These are phyloP conservation scores for Lactifluus pinguis DNA, from an alignment of 768 basidiomycete genomes.

Conservation along the genomic window DNA sequence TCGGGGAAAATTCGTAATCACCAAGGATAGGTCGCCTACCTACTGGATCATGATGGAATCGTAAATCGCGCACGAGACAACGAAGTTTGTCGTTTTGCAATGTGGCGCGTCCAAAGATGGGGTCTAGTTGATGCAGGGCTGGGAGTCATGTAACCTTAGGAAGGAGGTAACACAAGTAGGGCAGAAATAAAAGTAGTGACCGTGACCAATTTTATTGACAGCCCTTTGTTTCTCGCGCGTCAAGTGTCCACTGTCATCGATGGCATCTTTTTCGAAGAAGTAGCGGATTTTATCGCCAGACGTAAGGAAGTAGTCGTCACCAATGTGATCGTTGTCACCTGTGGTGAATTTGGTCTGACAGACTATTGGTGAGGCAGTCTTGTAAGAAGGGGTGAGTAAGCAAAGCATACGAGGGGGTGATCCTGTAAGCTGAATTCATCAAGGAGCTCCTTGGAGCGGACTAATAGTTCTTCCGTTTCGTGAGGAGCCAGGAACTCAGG, in stretches of 20 bases:
- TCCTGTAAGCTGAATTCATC: constrained; percentile 66
- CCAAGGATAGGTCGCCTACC: constrained; percentile 35
- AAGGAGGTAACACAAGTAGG: not conserved
- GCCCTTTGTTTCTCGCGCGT: constrained; percentile 61
- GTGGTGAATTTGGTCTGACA: constrained; percentile 85
- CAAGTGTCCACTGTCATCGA: constrained; percentile 61
- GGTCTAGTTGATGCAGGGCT: constrained; percentile 84
- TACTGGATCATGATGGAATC: constrained; percentile 78
- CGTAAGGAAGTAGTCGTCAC: constrained; percentile 87
- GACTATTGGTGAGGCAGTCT: not conserved
- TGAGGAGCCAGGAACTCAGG: constrained; percentile 57
- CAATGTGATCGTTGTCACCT: constrained; percentile 64
- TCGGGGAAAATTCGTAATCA: constrained; percentile 11
- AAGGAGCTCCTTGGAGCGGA: constrained; percentile 65
- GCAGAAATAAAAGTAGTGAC: constrained; percentile 29
- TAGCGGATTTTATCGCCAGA: constrained; percentile 94
- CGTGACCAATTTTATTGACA: constrained; percentile 94
- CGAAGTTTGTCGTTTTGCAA: constrained; percentile 69
- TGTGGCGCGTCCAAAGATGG: constrained; percentile 68
- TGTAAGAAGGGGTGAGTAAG: not conserved
- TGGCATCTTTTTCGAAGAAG: constrained; percentile 87
- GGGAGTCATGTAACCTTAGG: not conserved
- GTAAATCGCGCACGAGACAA: constrained; percentile 63
- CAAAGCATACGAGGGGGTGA: constrained; percentile 66
- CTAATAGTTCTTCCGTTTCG: constrained; percentile 53